Percentiles rank a stretch among this genome's conserved stretches.
These are phyloP conservation scores for Pezizomycotina sp. DNA, from an alignment of 2,329 filamentous ascomycete genomes.

Conservation along the genomic window DNA sequence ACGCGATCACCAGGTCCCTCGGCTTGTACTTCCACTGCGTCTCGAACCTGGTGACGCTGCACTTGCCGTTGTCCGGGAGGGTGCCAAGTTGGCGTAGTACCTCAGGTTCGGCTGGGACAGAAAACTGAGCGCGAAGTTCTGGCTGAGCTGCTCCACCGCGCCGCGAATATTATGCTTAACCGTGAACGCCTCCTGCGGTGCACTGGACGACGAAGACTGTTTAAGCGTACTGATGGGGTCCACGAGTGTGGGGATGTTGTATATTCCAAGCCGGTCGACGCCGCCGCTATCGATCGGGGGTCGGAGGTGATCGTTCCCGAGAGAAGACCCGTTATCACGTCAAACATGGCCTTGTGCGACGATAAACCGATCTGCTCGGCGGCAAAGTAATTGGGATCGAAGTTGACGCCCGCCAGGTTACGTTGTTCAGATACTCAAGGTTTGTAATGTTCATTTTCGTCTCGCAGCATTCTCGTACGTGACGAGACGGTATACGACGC, in stretches of 20 bases:
- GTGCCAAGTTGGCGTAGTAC: slow-evolving; percentile 1
- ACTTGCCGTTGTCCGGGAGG: slow-evolving; percentile 4
- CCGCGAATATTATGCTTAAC: slow-evolving; percentile 6
- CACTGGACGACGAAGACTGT: no score
- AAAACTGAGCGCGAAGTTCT: slow-evolving; percentile 14
- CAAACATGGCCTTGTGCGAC: slow-evolving; percentile 5
- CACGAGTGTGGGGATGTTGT: slow-evolving; percentile 13
- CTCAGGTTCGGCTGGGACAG: slow-evolving; percentile 5
- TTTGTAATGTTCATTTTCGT: slow-evolving; percentile 2
- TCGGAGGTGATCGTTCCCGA: slow-evolving; percentile 4
- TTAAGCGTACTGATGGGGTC: slow-evolving; percentile 6
- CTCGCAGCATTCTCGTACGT: slow-evolving; percentile 7
- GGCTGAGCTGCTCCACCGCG: slow-evolving; percentile 11
- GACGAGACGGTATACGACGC: slow-evolving; percentile 5
- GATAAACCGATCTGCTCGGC: slow-evolving; percentile 1
- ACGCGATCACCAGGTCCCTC: slow-evolving; percentile 11
- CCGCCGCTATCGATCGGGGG: slow-evolving; percentile 1
- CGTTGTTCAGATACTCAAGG: slow-evolving; percentile 1
- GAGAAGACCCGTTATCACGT: slow-evolving; percentile 6
- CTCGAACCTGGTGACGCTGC: slow-evolving; percentile 9
- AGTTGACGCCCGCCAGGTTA: slow-evolving; percentile 1
- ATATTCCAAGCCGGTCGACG: slow-evolving; percentile 6
- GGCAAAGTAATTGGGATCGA: neutral
- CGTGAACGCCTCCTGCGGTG: no score
- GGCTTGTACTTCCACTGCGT: slow-evolving; percentile 16